These are phyloP conservation scores for Malassezia psittaci DNA, from an alignment of 1,284 basidiomycete species.

Conservation along the genomic window DNA sequence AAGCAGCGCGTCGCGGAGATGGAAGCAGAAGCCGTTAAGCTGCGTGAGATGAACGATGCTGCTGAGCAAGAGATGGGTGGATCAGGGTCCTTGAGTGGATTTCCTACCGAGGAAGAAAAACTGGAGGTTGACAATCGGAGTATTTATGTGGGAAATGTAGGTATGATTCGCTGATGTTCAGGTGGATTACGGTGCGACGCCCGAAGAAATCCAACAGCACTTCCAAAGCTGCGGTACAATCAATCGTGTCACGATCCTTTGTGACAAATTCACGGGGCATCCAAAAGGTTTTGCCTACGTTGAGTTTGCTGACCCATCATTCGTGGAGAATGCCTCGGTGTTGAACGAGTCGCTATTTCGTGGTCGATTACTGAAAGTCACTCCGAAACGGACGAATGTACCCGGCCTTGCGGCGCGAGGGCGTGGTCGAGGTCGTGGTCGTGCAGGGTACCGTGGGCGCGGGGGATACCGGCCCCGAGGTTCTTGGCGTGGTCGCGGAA, in stretches of 20 bases:
- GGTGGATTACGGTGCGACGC: constrained; percentile 96
- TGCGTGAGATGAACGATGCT: constrained; percentile 79
- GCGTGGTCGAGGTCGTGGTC: constrained; percentile 37
- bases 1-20: constrained; percentile 69
- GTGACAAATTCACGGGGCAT: constrained; percentile 99
- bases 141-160: constrained; percentile 90
- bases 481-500: constrained; percentile 26
- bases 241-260: constrained; percentile 96
- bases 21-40: constrained; percentile 77
- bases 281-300: constrained; percentile 99
- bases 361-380: constrained; percentile 75
- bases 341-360: constrained; percentile 92
- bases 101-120: constrained; percentile 45
- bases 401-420: constrained; percentile 37
- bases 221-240: constrained; percentile 96
- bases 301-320: constrained; percentile 89
- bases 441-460: constrained; percentile 19
- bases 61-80: constrained; percentile 63
- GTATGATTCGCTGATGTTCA: constrained; percentile 51
- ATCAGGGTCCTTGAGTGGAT: constrained; percentile 27
- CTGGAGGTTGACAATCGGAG: constrained; percentile 73
- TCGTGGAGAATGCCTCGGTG: constrained; percentile 83
- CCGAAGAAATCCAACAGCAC: constrained; percentile 94
- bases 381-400: constrained; percentile 46
- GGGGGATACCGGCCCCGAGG: constrained; percentile 20